Evolutionary conservation across 2,329 filamentous ascomycete genomes (phyloP), one percentile per base, ranked within the genome.

Genomic region (Aspergillus amoenus): DNA sequence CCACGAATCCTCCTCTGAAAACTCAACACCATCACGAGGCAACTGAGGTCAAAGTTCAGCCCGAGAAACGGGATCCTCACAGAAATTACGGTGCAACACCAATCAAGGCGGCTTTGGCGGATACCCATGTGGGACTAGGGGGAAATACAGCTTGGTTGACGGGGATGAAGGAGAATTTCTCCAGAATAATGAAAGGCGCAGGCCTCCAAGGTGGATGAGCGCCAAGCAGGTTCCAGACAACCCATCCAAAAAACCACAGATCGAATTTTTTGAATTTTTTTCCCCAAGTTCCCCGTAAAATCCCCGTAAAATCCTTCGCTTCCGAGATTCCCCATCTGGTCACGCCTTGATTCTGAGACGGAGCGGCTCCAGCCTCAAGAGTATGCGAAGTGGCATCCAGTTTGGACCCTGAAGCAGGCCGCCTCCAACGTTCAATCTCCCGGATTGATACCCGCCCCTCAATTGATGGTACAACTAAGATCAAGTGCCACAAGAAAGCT

Each of bases 41-140:
- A 43, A 27, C 24, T 27, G 27, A 47, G 42, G 41, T 39, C 42
- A 55, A 43, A 45, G 17, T 49, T 55, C 34, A 45, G 27, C 34
- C 18, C 9, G 13, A 17, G 43, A 21, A 30, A 30, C 27, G 42
- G 50, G 30, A 51, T 37, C 15, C 34, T 37, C 34, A 4, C 34
- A 42, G 41, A 30, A 44, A 52, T 40, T 42, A 51, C 21, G 34
- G n/a, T 9, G 9, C 27, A 43, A 42, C 32, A 8, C 61, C 60
- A 65, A 65, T 65, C 44, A 54, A 41, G 32, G 24, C 17, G 17
- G 27, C 5, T n/a, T 17, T 24, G 52, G 58, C 60, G 63, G 63
- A 64, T 61, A 55, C 63, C 32, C 17, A 57, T 56, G 60, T 62
- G 61, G 63, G 61, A 56, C 61, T 58, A 55, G 58, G 15, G 18